Conservation (phyloP, 768 basidiomycete genomes). For the Suillus fuscotomentosus region DNA sequence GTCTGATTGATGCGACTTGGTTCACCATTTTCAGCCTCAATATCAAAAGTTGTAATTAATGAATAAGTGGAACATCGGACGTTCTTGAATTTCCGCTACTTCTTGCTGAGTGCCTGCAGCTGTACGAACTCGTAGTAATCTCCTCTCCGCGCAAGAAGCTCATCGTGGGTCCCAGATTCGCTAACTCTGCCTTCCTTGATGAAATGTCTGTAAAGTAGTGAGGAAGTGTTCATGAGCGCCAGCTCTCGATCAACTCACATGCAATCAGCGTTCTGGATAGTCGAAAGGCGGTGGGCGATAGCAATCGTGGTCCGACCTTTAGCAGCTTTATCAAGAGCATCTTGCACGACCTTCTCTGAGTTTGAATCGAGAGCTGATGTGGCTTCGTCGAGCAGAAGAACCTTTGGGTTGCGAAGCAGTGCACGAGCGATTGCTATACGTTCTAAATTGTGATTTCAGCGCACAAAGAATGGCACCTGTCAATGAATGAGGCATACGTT, state of each 20-base stretch:
- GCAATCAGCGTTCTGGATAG: conserved; percentile 87
- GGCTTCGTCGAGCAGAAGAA: conserved; percentile 85
- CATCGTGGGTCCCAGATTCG: conserved; percentile 87
- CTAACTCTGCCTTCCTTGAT: conserved; percentile 84
- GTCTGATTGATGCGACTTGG: too few relatives aligned
- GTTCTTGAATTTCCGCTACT: not conserved
- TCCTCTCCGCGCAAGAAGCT: conserved; percentile 62
- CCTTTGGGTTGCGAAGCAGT: conserved; percentile 84
- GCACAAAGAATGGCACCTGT: conserved; percentile 1
- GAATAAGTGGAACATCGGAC: not conserved
- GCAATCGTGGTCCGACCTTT: conserved; percentile 93
- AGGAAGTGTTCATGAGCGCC: not conserved
- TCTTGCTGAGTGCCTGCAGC: conserved; percentile 67
- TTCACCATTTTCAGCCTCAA: too few relatives aligned
- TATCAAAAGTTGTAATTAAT: too few relatives aligned
- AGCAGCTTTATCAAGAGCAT: conserved; percentile 88
- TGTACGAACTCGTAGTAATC: conserved; percentile 86
- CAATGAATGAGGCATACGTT: conserved; percentile 47
- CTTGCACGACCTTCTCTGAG: conserved; percentile 93
- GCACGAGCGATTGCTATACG: conserved; percentile 88
- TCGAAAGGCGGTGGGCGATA: conserved; percentile 94
- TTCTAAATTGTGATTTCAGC: conserved; percentile 32
- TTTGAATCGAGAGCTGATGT: conserved; percentile 90
- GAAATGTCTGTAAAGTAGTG: conserved; percentile 62
- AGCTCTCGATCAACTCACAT: conserved; percentile 54